A percentile compares a stretch with the other conserved stretches of the same genome.
These are phyloP conservation scores for Penicillium palitans DNA, from an alignment of 2,329 filamentous ascomycete genomes.

Conservation along the genomic window DNA sequence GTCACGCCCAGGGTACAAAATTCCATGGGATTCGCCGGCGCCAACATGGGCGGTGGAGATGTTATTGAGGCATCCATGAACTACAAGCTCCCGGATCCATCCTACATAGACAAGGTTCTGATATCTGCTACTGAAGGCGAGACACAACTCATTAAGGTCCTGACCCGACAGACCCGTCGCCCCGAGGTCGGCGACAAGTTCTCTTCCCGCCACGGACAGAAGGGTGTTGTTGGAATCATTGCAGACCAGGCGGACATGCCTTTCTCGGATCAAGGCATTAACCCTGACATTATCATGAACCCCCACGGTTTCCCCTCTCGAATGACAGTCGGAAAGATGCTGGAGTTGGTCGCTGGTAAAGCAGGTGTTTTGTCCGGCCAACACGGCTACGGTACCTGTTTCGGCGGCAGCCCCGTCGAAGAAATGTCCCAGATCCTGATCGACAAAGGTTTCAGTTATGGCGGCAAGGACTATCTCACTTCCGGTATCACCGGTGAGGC, in stretches of 20 bases:
- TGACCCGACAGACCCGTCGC: constrained; percentile 91
- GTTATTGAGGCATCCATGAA: constrained; percentile 50
- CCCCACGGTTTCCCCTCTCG: constrained; percentile 98
- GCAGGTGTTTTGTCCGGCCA: constrained; percentile 83
- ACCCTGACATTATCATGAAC: constrained; percentile 99
- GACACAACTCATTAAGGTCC: constrained; percentile 84
- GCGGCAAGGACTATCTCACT: constrained; percentile 95
- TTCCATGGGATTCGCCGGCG: constrained; percentile 62
- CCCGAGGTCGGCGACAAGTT: constrained; percentile 98
- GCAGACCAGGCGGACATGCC: constrained; percentile 96
- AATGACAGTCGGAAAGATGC: constrained; percentile 98
- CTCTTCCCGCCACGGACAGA: constrained; percentile 96
- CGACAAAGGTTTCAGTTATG: constrained; percentile 88
- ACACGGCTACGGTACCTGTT: constrained; percentile 86
- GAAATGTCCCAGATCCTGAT: constrained; percentile 86
- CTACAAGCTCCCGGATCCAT: constrained; percentile 80
- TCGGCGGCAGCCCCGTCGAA: constrained; percentile 79
- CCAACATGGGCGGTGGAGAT: constrained; percentile 55
- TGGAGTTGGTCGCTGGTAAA: constrained; percentile 93
- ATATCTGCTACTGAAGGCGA: constrained; percentile 86
- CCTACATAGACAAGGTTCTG: constrained; percentile 96
- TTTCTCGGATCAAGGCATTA: constrained; percentile 85
- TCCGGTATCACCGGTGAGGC: constrained; percentile 93
- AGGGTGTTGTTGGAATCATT: constrained; percentile 95
- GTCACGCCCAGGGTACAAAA: constrained; percentile 76